Base-by-base conservation (phyloP, 345 rosid species). In the Eucalyptus cladocalyx region DNA sequence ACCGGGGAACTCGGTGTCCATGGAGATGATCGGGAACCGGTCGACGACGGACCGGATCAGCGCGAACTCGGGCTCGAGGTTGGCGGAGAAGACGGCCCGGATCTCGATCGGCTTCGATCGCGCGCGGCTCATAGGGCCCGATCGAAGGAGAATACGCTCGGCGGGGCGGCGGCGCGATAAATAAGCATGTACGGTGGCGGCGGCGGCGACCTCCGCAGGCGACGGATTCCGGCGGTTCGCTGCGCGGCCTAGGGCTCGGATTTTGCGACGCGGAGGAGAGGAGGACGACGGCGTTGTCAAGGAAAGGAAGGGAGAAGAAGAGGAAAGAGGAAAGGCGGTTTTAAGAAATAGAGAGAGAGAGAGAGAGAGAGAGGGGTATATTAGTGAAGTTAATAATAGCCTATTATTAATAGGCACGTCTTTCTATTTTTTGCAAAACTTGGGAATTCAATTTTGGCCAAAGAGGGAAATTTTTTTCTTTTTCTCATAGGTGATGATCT, bases 1-100 rank as follows among this genome's bases (percentile, higher is more conserved):
- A 34, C 95, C 93, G 65, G 95, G 95, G 67, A 93, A 93, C 90
- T 93, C 93, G 8, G 94, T 92, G 80, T 93, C 95, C 94, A 93
- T 92, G 28, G 95, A 89, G 60, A 92, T 88, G 58, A 93, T 37
- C n/a, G 95, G 90, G 86, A 90, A 91, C 7, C 37, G 53, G 54
- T 91, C 93, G 50, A 92, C 87, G 17, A 88, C 50, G 23, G 93
- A 89, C 32, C 89, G 88, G 89, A 93, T 92, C 60, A 92, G 34
- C 37, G 14, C 48, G 67, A 93, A 89, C 88, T 93, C 94, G 28
- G 23, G 3, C 26, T 92, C 93, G 42, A 93, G 88, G 88, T 93
- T 93, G 43, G 88, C 80, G 11, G 88, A 88, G 92, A 92, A 90
- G 6, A 93, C 94, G 7, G 92, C 86, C 86, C 95, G 92, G 89